These are phyloP conservation scores for Meripilus lineatus DNA, from an alignment of 1,284 basidiomycete genomes.

Conservation along the genomic window DNA sequence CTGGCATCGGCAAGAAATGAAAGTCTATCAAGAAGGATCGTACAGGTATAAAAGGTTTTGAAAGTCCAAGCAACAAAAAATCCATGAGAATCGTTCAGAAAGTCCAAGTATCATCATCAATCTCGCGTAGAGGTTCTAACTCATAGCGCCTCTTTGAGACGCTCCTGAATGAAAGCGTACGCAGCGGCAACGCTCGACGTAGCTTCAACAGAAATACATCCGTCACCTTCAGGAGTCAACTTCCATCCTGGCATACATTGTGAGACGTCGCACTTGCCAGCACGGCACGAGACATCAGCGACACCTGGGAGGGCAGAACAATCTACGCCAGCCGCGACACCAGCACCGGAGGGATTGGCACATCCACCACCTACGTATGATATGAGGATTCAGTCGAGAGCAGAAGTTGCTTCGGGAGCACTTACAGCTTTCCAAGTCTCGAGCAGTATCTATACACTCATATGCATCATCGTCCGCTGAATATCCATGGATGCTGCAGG, in stretches of 20 bases:
- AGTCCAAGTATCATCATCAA: no score
- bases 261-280: slow-evolving; percentile 38
- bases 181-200: no score
- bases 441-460: slow-evolving; percentile 42
- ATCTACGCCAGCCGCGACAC: slow-evolving; percentile 31
- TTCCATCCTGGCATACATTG: slow-evolving; percentile 40
- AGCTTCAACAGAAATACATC: no score
- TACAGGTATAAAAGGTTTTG: no score
- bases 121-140: no score
- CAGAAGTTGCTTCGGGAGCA: slow-evolving; percentile 8
- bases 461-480: slow-evolving; percentile 25
- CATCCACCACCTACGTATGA: slow-evolving; percentile 42
- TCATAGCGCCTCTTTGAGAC: no score
- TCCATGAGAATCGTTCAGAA: no score
- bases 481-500: slow-evolving; percentile 36
- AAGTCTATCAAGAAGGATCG: no score
- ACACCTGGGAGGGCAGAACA: slow-evolving; percentile 46
- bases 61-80: no score
- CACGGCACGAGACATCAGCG: slow-evolving; percentile 41
- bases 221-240: slow-evolving; percentile 18
- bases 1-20: no score
- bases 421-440: slow-evolving; percentile 47
- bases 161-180: no score
- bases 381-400: background rate
- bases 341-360: slow-evolving; percentile 26